phyloP scores from a whole-genome alignment of 495 filamentous ascomycete genomes.

The Emericellopsis terricola region DNA sequence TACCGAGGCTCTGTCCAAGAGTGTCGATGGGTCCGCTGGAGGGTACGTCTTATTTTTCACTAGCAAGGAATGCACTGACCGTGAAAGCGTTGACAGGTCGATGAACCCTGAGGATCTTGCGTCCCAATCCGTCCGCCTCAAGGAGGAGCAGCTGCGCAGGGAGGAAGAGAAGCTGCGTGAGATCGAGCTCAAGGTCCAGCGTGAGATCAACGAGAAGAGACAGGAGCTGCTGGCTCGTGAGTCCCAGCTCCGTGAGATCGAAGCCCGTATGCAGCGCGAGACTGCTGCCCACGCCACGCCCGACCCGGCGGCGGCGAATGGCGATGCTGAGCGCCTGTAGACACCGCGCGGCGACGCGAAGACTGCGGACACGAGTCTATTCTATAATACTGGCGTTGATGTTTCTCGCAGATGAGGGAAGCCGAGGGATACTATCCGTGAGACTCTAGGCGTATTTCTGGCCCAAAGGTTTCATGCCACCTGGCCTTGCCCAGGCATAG shows the following conservation, averaged over 20 bases:
- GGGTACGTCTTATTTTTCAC: conserved; percentile 41
- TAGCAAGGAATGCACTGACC: conserved; percentile 4
- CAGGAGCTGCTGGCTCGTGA: conserved; percentile 95
- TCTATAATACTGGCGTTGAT: conserved; percentile 19
- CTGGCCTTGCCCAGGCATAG: no score
- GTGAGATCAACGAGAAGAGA: conserved; percentile 99
- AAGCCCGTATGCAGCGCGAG: conserved; percentile 42
- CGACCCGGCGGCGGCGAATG: background rate
- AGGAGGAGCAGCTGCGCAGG: conserved; percentile 96
- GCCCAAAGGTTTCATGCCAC: no score
- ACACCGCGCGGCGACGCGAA: no score
- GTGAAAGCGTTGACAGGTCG: conserved; percentile 48
- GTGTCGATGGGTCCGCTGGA: conserved; percentile 76
- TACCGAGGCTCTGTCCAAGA: conserved; percentile 99
- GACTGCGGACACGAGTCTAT: conserved; percentile 3
- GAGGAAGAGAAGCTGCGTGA: conserved; percentile 99
- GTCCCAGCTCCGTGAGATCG: conserved; percentile 92
- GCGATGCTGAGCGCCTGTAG: no score
- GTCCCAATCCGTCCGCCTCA: conserved; percentile 88
- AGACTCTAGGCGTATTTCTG: no score
- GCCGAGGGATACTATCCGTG: no score
- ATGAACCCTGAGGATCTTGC: conserved; percentile 98
- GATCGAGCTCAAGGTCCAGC: conserved; percentile 97
- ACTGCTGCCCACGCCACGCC: conserved; percentile 8
- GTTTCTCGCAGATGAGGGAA: no score